These are phyloP conservation scores for Fraxinus paxiana DNA, from an alignment of 305 asterid species.

Conservation along the genomic window DNA sequence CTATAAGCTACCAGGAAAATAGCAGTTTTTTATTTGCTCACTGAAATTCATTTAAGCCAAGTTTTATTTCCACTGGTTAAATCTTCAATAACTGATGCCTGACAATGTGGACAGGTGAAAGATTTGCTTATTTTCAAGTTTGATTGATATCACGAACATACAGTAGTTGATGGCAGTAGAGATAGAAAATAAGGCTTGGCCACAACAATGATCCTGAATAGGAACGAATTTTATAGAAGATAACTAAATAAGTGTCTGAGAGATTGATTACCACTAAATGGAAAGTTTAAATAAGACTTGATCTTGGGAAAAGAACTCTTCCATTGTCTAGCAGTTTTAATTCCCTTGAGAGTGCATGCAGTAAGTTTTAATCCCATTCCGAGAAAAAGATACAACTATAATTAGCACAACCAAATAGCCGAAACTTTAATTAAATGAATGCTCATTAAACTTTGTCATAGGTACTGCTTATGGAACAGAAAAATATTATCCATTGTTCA, in stretches of 20 bases:
- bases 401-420: not conserved
- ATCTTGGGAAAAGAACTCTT: not conserved
- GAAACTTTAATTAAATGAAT: not conserved
- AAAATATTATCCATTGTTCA: not conserved
- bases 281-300: not conserved
- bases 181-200: not conserved
- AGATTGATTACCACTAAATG: not conserved
- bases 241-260: not conserved
- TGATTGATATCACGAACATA: not conserved
- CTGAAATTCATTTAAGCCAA: not conserved
- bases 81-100: not conserved
- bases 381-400: not conserved
- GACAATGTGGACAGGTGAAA: not conserved
- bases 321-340: not conserved
- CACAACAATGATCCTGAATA: not conserved
- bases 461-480: not conserved
- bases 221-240: conserved; percentile 4
- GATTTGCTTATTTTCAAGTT: not conserved
- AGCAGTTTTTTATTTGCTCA: not conserved
- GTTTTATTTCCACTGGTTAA: not conserved
- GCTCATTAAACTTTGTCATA: not conserved
- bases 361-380: not conserved
- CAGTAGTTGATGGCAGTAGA: not conserved
- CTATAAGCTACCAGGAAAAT: conserved; percentile 1
- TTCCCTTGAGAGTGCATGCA: not conserved